Evolutionary conservation across 73 alveolate genomes (phyloP).

Genomic region (Paramecium pentaurelia): DNA sequence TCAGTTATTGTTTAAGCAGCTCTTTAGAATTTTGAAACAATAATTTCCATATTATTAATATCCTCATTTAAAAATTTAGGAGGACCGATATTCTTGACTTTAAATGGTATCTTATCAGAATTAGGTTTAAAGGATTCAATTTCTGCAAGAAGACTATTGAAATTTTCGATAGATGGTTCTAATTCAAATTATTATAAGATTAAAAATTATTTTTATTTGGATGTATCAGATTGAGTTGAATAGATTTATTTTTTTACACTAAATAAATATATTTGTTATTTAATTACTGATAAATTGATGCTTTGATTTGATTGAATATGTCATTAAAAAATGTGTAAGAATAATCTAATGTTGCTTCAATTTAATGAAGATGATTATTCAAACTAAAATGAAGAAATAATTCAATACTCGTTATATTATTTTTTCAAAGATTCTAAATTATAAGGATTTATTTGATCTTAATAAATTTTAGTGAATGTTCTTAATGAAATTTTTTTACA

Average conservation of each 20-base stretch:
- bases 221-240: neutral
- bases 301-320: neutral
- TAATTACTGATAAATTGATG: neutral
- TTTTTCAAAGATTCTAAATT: neutral
- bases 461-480: neutral
- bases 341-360: neutral
- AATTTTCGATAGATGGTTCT: neutral
- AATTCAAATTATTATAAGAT: neutral
- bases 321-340: neutral
- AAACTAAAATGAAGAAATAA: neutral
- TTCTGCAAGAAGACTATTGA: neutral
- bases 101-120: neutral
- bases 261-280: neutral
- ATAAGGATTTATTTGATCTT: neutral
- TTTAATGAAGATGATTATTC: neutral
- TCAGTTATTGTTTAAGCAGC: neutral
- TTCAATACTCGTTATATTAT: neutral
- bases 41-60: neutral
- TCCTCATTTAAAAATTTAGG: neutral
- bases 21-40: neutral
- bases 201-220: neutral
- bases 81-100: neutral
- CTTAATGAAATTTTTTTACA: neutral
- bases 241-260: neutral
- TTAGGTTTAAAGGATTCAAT: neutral